Evolutionary conservation across 2,329 filamentous ascomycete genomes (phyloP), one percentile per base, ranked within the genome.

Genomic region (Sporothrix phasma): DNA sequence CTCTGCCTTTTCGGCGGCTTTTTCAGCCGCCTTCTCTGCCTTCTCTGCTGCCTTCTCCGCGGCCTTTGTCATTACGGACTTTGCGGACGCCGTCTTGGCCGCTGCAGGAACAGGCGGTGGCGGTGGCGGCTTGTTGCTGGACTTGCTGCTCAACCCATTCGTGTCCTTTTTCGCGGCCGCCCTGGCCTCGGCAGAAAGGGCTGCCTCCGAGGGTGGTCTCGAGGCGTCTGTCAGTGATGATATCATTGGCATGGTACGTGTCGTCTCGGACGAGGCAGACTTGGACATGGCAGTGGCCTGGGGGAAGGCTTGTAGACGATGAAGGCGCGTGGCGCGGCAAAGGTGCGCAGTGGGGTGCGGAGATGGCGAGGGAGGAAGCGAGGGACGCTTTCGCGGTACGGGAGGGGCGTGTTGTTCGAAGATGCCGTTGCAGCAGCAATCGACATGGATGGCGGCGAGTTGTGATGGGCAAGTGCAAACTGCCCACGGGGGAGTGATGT

Each of bases 381-480:
- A 67, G 8, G 26, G 13, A 37, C 26, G 10, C 41, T 62, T 5
- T 67, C 66, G 37, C 51, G 64, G 46, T 66, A 66, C 24, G 51
- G 63, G 1, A 45, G 34, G 2, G 37, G 45, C 5, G 54, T 24
- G 24, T 62, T 56, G 17, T 45, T 61, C 2, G 47, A 51, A 3
- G 71, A 65, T 43, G 71, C 70, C 29, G 66, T 65, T 41, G 69
- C 72, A 24, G 69, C 66, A 45, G 70, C 72, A 26, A 71, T 73
- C 17, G 64, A 34, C 37, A 61, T 53, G 7, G 43, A 24, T 19
- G 65, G 15, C 74, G 74, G 51, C 74, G 78, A 3, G 76, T 78
- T 26, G 74, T 74, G 26, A 75, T 22, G 64, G 68, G 24, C n/a
- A 22, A 60, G n/a, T 0, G 58, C 22, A 10, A 66, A 61, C 8